Evolutionary conservation across 2,329 filamentous ascomycete species (phyloP).

Genomic region (Penicillium italicum): DNA sequence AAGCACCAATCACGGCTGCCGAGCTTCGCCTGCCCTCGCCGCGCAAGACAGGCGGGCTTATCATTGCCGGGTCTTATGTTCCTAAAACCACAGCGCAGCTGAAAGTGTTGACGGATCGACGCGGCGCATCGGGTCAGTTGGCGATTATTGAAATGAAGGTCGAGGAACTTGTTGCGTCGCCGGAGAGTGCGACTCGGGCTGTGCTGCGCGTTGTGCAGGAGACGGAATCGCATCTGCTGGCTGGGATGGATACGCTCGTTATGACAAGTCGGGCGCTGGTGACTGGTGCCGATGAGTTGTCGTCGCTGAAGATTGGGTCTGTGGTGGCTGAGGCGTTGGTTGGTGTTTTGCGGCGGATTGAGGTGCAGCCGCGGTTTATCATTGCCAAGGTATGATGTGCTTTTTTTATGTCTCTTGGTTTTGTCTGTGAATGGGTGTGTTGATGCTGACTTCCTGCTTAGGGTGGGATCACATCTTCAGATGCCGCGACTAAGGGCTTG

Average conservation of each 20-base stretch:
- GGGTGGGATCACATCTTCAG: constrained; percentile 58
- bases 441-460: constrained; percentile 20
- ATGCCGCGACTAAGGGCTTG: constrained; percentile 57
- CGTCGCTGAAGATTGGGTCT: constrained; percentile 54
- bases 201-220: constrained; percentile 30
- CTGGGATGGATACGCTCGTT: constrained; percentile 53
- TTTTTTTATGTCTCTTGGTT: not conserved
- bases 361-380: constrained; percentile 53
- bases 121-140: constrained; percentile 37
- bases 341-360: constrained; percentile 46
- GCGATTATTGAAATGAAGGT: constrained; percentile 50
- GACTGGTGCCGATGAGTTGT: constrained; percentile 48
- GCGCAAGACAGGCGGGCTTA: constrained; percentile 46
- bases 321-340: constrained; percentile 53
- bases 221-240: constrained; percentile 41
- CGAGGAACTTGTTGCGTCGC: constrained; percentile 44
- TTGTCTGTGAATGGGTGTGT: not conserved
- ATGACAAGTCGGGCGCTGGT: constrained; percentile 59
- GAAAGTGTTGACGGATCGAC: constrained; percentile 40
- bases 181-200: constrained; percentile 20
- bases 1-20: constrained; percentile 49
- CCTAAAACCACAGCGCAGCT: constrained; percentile 58
- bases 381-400: constrained; percentile 48
- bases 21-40: constrained; percentile 41
- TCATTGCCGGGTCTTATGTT: constrained; percentile 57